Evolutionary conservation across 2,329 filamentous ascomycete genomes (phyloP).

Genomic region (Biscogniauxia marginata): DNA sequence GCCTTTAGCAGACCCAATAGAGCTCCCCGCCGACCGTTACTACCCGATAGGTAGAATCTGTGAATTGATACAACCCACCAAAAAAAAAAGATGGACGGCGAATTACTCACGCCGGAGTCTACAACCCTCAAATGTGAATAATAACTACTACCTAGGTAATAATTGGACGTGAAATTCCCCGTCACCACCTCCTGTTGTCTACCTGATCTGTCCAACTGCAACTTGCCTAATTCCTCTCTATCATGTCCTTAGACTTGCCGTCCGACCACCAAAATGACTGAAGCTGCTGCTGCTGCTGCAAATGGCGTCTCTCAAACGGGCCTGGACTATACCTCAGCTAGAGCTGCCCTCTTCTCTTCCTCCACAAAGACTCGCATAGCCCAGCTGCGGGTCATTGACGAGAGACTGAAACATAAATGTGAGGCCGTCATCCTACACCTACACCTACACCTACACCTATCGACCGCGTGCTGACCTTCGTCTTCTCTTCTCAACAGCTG

Average conservation of each 20-base stretch:
- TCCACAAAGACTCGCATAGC: conserved; percentile 57
- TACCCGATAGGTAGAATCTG: neutral
- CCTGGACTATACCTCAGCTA: conserved; percentile 51
- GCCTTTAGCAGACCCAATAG: neutral
- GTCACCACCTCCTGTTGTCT: neutral
- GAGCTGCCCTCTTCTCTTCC: conserved; percentile 57
- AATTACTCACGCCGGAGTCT: neutral
- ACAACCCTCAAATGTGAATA: neutral
- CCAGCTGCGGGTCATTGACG: conserved; percentile 55
- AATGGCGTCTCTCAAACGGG: conserved; percentile 39
- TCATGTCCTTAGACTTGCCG: conserved; percentile 35
- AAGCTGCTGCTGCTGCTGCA: conserved; percentile 37
- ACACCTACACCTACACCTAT: neutral
- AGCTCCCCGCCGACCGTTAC: neutral
- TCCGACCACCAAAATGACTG: conserved; percentile 47
- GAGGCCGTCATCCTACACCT: conserved; percentile 24
- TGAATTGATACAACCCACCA: neutral
- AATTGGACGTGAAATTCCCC: no score
- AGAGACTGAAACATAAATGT: conserved; percentile 57
- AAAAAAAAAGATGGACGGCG: neutral
- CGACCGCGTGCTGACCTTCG: neutral
- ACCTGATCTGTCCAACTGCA: neutral
- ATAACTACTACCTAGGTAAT: no score
- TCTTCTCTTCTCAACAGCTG: conserved; percentile 34
- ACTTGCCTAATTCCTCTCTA: conserved; percentile 11